phyloP scores from a whole-genome alignment of 306 rosid genomes.

The Carpinus viminea region DNA sequence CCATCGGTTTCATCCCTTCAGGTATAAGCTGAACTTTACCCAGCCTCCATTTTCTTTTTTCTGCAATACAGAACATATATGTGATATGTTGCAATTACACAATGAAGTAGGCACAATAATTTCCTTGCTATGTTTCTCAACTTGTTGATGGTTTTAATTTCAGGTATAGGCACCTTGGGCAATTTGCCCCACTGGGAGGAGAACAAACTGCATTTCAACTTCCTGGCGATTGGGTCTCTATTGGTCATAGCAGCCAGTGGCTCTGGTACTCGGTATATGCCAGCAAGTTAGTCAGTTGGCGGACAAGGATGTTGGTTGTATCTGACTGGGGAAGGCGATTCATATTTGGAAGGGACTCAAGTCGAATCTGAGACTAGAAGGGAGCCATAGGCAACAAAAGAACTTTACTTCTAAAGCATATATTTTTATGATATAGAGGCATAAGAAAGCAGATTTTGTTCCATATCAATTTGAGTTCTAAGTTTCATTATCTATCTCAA shows the following conservation, averaged over 20 bases:
- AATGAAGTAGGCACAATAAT: background rate
- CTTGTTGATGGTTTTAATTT: conserved; percentile 18
- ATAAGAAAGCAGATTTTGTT: background rate
- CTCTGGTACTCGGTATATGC: conserved; percentile 97
- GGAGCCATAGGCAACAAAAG: background rate
- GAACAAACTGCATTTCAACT: conserved; percentile 96
- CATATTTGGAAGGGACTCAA: conserved; percentile 84
- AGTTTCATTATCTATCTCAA: background rate
- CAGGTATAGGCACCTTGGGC: conserved; percentile 94
- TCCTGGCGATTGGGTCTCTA: conserved; percentile 95
- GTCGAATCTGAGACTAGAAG: conserved; percentile 44
- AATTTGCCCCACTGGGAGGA: conserved; percentile 97
- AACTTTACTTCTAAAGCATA: background rate
- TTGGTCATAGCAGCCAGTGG: conserved; percentile 94
- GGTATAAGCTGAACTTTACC: conserved; percentile 45
- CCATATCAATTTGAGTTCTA: background rate
- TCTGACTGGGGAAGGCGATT: conserved; percentile 88
- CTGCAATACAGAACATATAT: background rate
- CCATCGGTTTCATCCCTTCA: conserved; percentile 86
- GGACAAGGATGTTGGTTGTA: conserved; percentile 77
- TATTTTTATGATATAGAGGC: background rate
- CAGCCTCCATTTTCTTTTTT: background rate
- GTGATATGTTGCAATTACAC: background rate
- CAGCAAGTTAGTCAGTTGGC: conserved; percentile 98
- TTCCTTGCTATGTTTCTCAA: conserved; percentile 13